Evolutionary conservation across 176 grass and related monocot genomes (phyloP).

Genomic region (Oryza glumipatula): DNA sequence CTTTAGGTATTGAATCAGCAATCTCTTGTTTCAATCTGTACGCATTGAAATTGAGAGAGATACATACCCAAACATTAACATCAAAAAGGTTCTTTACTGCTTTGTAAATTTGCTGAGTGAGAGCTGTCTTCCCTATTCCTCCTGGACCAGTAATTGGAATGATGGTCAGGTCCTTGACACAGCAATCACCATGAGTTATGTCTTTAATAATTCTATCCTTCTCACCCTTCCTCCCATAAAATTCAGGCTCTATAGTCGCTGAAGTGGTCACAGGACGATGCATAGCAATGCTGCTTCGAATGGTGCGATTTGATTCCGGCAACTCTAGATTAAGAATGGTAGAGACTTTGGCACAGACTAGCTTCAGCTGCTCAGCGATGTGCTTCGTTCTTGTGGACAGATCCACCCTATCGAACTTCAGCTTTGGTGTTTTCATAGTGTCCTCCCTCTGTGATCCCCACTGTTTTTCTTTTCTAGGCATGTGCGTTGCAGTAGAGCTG

Average conservation of each 20-base stretch:
- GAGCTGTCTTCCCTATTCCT: slow-evolving; percentile 56
- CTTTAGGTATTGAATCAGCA: neutral
- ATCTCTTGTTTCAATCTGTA: neutral
- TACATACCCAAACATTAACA: slow-evolving; percentile 37
- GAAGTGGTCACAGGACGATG: neutral
- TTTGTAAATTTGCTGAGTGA: slow-evolving; percentile 42
- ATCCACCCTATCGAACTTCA: too few species aligned
- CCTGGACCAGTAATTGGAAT: slow-evolving; percentile 49
- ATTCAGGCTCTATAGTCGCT: neutral
- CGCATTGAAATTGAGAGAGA: slow-evolving; percentile 37
- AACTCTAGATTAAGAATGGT: fast-evolving
- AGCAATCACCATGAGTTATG: neutral
- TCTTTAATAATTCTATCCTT: neutral
- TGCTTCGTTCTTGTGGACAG: too few species aligned
- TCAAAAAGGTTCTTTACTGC: slow-evolving; percentile 17
- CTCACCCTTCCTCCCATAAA: slow-evolving; percentile 31
- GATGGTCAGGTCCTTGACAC: neutral
- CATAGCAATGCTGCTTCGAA: neutral
- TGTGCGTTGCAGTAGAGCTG: too few species aligned
- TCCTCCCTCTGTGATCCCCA: too few species aligned
- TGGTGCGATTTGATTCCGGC: neutral
- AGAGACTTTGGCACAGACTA: too few species aligned
- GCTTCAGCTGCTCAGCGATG: too few species aligned
- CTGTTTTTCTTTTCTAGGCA: too few species aligned
- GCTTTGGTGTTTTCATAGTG: too few species aligned